A percentile compares a stretch with the other conserved stretches of the same genome.
These are phyloP conservation scores for Phalaenopsis aphrodite DNA, from an alignment of 106 monocot species.

Conservation along the genomic window DNA sequence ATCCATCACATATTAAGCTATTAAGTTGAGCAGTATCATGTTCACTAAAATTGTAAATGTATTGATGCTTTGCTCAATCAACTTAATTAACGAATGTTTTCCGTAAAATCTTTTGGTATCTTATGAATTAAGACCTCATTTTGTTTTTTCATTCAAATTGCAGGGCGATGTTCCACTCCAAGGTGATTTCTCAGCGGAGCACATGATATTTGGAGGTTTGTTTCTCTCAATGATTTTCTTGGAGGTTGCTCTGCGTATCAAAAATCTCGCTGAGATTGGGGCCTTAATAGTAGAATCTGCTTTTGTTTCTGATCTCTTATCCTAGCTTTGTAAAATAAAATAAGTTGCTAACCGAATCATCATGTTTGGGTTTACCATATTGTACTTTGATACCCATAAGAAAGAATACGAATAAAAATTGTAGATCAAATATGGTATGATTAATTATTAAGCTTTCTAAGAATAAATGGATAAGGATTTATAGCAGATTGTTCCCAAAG, in stretches of 20 bases:
- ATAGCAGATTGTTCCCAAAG: not conserved
- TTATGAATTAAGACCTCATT: not conserved
- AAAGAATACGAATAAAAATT: not conserved
- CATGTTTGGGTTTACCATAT: not conserved
- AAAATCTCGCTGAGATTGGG: not conserved
- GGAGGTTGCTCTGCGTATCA: not conserved
- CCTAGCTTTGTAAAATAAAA: not conserved
- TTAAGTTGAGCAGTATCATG: not conserved
- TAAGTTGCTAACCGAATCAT: not conserved
- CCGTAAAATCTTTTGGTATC: not conserved
- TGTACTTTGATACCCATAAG: not conserved
- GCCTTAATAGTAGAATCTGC: not conserved
- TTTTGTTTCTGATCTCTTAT: not conserved
- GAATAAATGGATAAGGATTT: not conserved
- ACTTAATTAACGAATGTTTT: not conserved
- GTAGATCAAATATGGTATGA: not conserved
- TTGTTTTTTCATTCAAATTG: slow-evolving; percentile 2
- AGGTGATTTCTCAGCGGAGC: slow-evolving; percentile 30
- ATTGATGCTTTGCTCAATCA: not conserved
- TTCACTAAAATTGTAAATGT: not conserved
- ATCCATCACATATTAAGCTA: no score
- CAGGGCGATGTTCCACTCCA: slow-evolving; percentile 29
- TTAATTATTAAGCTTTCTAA: not conserved
- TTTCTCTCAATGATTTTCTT: not conserved
- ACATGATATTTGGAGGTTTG: slow-evolving; percentile 28